phyloP scores from a whole-genome alignment of 371 early-diverging fungal genomes.

The Furculomyces boomerangus region DNA sequence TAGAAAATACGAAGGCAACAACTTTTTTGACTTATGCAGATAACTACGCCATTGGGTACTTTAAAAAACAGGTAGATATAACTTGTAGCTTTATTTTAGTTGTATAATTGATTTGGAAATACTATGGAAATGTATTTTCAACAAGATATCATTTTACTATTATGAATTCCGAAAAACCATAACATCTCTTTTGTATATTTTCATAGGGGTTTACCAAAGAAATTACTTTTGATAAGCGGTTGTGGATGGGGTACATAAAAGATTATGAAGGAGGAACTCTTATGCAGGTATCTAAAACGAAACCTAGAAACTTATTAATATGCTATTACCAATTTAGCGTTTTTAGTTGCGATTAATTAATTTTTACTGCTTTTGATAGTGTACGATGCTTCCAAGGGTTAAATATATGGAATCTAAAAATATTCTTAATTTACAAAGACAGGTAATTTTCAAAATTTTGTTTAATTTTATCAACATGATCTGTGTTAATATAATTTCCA shows the following conservation, averaged over 20 bases:
- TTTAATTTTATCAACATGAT: neutral
- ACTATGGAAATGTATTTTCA: too few species aligned
- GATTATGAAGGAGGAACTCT: constrained; percentile 99
- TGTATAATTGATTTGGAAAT: too few species aligned
- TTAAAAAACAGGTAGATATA: constrained; percentile 87
- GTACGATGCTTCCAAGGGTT: constrained; percentile 41
- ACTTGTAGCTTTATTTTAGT: too few species aligned
- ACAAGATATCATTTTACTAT: too few species aligned
- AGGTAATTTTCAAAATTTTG: constrained; percentile 8
- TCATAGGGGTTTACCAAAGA: constrained; percentile 89
- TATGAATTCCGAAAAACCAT: too few species aligned
- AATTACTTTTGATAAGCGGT: constrained; percentile 71
- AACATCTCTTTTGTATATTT: neutral
- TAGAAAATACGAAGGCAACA: constrained; percentile 39
- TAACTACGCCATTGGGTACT: constrained; percentile 98
- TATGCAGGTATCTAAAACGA: constrained; percentile 63
- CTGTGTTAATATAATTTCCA: neutral
- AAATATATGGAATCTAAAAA: constrained; percentile 30
- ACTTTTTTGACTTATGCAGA: constrained; percentile 99
- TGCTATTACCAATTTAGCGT: neutral
- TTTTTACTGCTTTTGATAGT: constrained; percentile 19
- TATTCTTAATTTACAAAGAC: constrained; percentile 15
- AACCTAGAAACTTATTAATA: neutral
- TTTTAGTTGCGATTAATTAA: neutral
- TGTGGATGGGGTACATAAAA: constrained; percentile 99